Conservation (phyloP, 192 early-diverging fungal genomes). For the Neocallimastix lanati region DNA sequence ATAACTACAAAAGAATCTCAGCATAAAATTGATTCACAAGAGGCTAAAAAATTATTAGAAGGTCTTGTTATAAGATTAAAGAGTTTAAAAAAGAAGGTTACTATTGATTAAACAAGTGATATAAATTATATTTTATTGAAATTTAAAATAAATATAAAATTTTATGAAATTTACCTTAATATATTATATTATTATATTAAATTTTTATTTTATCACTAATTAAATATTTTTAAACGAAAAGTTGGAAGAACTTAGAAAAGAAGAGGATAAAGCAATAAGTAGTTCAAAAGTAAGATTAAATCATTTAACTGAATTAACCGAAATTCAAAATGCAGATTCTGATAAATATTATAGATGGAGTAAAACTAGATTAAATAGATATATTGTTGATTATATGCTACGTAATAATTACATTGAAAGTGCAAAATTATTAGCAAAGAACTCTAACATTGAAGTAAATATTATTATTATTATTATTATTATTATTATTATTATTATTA, state of each 20-base stretch:
- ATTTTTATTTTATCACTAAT: too few species aligned
- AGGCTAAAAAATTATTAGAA: conserved; percentile 38
- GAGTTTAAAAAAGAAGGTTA: neutral
- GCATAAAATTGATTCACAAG: conserved; percentile 19
- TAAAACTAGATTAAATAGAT: conserved; percentile 61
- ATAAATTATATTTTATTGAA: too few species aligned
- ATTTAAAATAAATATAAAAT: too few species aligned
- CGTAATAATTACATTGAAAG: conserved; percentile 64
- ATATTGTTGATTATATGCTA: conserved; percentile 91
- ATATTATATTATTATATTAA: too few species aligned
- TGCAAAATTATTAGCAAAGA: conserved; percentile 45
- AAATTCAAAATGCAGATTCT: conserved; percentile 38
- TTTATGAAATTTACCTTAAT: too few species aligned
- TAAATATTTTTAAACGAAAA: too few species aligned
- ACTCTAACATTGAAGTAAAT: conserved; percentile 40
- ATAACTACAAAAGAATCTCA: conserved; percentile 17
- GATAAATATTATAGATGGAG: conserved; percentile 72
- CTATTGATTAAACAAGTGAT: too few species aligned
- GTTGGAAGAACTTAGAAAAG: conserved; percentile 51
- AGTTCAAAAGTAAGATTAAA: conserved; percentile 52
- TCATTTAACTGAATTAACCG: conserved; percentile 54
- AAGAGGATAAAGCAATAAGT: conserved; percentile 50
- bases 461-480: neutral
- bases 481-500: neutral
- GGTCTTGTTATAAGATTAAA: conserved; percentile 2